Conservation (phyloP, 371 early-diverging fungal species). For the Circinella umbellata region DNA sequence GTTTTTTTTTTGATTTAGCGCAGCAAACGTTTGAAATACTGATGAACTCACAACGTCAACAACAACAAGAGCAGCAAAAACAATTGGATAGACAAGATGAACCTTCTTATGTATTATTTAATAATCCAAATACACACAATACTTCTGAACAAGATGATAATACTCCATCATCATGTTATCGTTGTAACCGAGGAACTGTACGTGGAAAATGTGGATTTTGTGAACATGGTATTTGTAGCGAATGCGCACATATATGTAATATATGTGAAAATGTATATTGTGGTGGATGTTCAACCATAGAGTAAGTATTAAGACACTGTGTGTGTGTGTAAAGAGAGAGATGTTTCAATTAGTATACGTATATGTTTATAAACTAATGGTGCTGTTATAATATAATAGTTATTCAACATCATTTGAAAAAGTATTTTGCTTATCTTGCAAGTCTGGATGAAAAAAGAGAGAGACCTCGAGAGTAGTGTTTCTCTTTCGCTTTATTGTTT, state of each 20-base stretch:
- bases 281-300: background rate
- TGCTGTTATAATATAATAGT: background rate
- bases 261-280: background rate
- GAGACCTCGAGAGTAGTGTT: too few relatives aligned
- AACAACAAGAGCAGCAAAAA: background rate
- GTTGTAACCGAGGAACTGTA: conserved; percentile 1
- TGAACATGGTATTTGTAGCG: background rate
- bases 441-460: background rate
- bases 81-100: background rate
- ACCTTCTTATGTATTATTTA: background rate
- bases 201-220: background rate
- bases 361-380: background rate
- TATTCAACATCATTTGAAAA: background rate
- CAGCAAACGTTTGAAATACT: background rate
- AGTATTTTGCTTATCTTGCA: background rate
- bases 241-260: background rate
- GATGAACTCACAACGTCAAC: conserved; percentile 3
- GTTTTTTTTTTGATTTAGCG: background rate
- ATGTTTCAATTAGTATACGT: too few relatives aligned
- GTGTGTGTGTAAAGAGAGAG: too few relatives aligned
- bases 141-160: background rate
- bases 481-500: too few relatives aligned
- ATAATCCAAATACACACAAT: background rate
- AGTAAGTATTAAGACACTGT: background rate
- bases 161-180: background rate